Percentiles rank a stretch among this genome's conserved stretches.
These are phyloP conservation scores for Cnidoscolus chayamansa DNA, from an alignment of 441 rosid genomes.

Conservation along the genomic window DNA sequence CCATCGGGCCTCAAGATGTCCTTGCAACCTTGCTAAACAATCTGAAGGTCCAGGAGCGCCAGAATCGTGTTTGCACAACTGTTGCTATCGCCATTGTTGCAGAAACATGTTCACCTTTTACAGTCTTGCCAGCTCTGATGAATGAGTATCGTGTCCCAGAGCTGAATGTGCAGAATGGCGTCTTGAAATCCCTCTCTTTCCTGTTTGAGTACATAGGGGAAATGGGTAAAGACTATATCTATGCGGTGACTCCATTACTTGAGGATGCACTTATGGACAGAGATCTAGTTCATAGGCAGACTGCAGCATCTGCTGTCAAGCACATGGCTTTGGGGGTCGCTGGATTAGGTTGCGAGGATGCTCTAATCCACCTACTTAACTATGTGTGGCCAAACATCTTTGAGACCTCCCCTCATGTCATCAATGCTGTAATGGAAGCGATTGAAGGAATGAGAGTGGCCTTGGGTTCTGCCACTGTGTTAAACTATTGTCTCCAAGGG, in stretches of 20 bases:
- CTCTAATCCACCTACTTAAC: constrained; percentile 79
- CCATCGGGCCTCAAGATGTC: constrained; percentile 98
- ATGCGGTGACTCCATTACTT: constrained; percentile 93
- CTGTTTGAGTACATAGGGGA: constrained; percentile 96
- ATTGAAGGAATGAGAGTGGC: constrained; percentile 96
- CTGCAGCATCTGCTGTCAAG: constrained; percentile 95
- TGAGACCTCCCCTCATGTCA: constrained; percentile 98
- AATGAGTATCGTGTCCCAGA: constrained; percentile 95
- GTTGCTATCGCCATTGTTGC: constrained; percentile 97
- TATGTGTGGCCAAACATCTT: constrained; percentile 97
- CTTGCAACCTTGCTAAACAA: constrained; percentile 94
- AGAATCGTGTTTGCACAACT: constrained; percentile 97
- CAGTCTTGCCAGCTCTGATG: constrained; percentile 90
- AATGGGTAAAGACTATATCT: constrained; percentile 96
- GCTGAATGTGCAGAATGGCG: constrained; percentile 97
- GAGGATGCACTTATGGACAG: constrained; percentile 99
- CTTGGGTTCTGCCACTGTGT: constrained; percentile 71
- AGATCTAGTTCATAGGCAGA: constrained; percentile 95
- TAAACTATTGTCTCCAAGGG: constrained; percentile 95
- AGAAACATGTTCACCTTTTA: constrained; percentile 97
- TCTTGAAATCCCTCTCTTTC: constrained; percentile 89
- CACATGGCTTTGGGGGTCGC: constrained; percentile 98
- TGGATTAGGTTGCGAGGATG: constrained; percentile 99
- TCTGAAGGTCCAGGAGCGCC: constrained; percentile 97
- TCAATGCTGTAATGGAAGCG: constrained; percentile 94